phyloP scores from a whole-genome alignment of 371 early-diverging fungal species.

The Umbelopsis sp. region DNA sequence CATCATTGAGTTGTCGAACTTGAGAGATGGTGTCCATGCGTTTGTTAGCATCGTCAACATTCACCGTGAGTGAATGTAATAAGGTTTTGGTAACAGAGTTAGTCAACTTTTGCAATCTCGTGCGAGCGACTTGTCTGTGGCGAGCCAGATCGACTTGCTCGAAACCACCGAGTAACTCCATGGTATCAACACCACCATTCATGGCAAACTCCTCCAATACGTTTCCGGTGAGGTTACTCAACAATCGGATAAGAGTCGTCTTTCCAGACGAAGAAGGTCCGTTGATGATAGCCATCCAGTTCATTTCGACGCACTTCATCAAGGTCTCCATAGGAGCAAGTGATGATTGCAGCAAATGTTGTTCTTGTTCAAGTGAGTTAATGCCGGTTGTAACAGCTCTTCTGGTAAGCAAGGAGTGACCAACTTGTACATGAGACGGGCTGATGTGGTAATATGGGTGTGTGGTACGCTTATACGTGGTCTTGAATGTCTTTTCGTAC shows the following conservation, averaged over 20 bases:
- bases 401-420: conserved; percentile 69
- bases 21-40: conserved; percentile 30
- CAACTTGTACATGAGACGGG: conserved; percentile 58
- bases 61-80: conserved; percentile 31
- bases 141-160: conserved; percentile 93
- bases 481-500: conserved; percentile 68
- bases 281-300: conserved; percentile 93
- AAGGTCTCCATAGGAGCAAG: conserved; percentile 77
- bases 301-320: conserved; percentile 87
- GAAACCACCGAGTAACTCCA: conserved; percentile 96
- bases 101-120: conserved; percentile 34
- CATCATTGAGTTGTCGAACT: conserved; percentile 44
- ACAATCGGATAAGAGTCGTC: conserved; percentile 81
- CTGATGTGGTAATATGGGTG: conserved; percentile 49
- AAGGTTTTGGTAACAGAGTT: conserved; percentile 34
- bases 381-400: conserved; percentile 19
- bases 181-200: conserved; percentile 93
- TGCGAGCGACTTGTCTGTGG: conserved; percentile 66
- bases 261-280: conserved; percentile 90
- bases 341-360: conserved; percentile 69
- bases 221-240: conserved; percentile 84
- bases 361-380: conserved; percentile 43
- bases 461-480: conserved; percentile 42
- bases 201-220: conserved; percentile 89
- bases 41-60: conserved; percentile 23